Conservation (phyloP, 805 yeast genomes). For the Cyberlindnera petersonii region DNA sequence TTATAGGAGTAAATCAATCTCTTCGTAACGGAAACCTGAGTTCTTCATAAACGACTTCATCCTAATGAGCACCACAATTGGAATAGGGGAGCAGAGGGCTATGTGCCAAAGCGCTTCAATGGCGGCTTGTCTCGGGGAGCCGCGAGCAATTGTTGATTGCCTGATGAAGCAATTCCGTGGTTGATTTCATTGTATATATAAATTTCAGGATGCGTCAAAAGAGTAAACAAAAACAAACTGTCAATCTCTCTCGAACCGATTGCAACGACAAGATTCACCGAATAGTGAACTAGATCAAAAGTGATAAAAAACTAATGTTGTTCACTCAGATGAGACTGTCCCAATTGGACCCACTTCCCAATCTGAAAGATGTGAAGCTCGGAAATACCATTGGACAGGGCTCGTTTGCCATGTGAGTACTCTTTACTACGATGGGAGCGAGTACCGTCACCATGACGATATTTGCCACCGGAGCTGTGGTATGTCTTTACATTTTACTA, state of each 20-base stretch:
- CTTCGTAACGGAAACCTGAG: too few species aligned
- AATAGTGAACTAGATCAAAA: not conserved
- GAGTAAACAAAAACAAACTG: conserved; percentile 12
- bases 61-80: not conserved
- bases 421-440: too few species aligned
- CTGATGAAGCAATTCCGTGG: too few species aligned
- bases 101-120: conserved; percentile 9
- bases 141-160: conserved; percentile 9
- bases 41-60: not conserved
- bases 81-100: conserved; percentile 1
- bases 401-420: conserved; percentile 52
- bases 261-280: too few species aligned
- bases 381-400: conserved; percentile 64
- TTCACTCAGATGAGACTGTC: conserved; percentile 34
- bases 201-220: conserved; percentile 9
- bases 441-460: too few species aligned
- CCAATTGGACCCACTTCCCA: conserved; percentile 46
- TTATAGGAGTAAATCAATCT: not conserved
- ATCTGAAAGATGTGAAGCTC: conserved; percentile 40
- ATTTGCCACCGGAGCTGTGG: not conserved
- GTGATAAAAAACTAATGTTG: conserved; percentile 11
- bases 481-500: not conserved
- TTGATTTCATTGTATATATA: too few species aligned
- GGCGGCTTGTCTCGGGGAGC: conserved; percentile 1
- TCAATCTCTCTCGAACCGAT: not conserved